Evolutionary conservation across 1,284 basidiomycete genomes (phyloP), one percentile per base, ranked within the genome.

Genomic region (Mycosarcoma mackinlayi): DNA sequence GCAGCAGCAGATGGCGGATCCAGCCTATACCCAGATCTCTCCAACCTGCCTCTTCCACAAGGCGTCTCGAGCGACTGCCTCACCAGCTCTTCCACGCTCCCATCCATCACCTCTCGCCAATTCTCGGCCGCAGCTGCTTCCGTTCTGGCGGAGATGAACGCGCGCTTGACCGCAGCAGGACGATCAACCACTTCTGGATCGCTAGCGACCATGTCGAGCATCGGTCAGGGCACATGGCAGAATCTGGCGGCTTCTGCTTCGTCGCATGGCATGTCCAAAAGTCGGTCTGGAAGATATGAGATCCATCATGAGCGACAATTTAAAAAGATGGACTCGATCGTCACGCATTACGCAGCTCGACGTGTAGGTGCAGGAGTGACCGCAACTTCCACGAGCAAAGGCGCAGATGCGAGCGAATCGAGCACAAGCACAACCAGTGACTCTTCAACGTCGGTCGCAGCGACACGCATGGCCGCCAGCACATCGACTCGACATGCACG

Each of bases 241-340:
- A 48, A 48, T 11, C 30, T 66, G 7, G 52, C 57, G 4, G 57
- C 63, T 6, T 60, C 57, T 0, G 47, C 57, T 3, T 66, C 63
- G 13, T 33, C 57, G 7, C 63, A 66, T 27, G 55, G 58, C 37
- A 65, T 71, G 58, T 57, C 55, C 0, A 60, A 62, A 40, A 62
- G 63, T 25, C 52, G 49, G 3, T 63, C 59, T 13, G 58, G 58
- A 6, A 62, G 69, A 16, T 77, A 76, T 37, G 65, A 73, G 46
- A 60, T 58, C 27, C 55, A 62, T 11, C 75, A 76, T 37, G 69
- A 75, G 28, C 56, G 54, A 10, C 62, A 68, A 14, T 76, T 76
- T 47, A 51, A 61, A 14, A 64, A 66, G 54, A 75, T 76, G 75
- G 73, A 75, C 28, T 73, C 72, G 13, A 76, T 76, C 27, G 69